These are phyloP conservation scores for Persicaria tinctoria DNA, from an alignment of 148 eudicot species.

Conservation along the genomic window DNA sequence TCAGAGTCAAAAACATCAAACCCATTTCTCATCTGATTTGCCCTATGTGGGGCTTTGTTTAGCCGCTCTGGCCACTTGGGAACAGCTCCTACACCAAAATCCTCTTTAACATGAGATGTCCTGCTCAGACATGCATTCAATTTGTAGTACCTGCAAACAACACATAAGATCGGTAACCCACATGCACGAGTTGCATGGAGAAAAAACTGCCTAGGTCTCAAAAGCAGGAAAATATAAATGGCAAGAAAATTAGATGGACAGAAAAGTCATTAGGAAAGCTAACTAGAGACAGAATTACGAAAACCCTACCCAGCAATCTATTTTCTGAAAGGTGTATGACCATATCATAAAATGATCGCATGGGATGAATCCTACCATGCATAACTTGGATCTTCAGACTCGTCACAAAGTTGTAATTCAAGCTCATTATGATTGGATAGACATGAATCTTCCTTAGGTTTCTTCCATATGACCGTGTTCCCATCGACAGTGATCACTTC, in stretches of 20 bases:
- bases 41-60: constrained; percentile 64
- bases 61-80: constrained; percentile 95
- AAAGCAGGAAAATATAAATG: background rate
- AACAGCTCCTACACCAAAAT: constrained; percentile 57
- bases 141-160: constrained; percentile 63
- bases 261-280: too few relatives aligned
- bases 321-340: background rate
- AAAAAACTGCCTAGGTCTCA: background rate
- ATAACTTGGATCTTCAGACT: constrained; percentile 39
- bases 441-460: constrained; percentile 70
- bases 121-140: constrained; percentile 79
- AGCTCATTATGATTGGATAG: constrained; percentile 75
- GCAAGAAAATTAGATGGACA: too few relatives aligned
- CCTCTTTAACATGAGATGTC: constrained; percentile 55
- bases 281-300: too few relatives aligned
- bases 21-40: constrained; percentile 58
- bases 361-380: constrained; percentile 53
- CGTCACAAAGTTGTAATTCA: constrained; percentile 51
- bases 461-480: constrained; percentile 86
- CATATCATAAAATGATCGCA: background rate
- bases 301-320: background rate
- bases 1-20: constrained; percentile 77
- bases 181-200: background rate
- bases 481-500: constrained; percentile 87
- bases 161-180: background rate